These are phyloP conservation scores for Clonostachys rosea DNA, from an alignment of 2,329 filamentous ascomycete species.

Conservation along the genomic window DNA sequence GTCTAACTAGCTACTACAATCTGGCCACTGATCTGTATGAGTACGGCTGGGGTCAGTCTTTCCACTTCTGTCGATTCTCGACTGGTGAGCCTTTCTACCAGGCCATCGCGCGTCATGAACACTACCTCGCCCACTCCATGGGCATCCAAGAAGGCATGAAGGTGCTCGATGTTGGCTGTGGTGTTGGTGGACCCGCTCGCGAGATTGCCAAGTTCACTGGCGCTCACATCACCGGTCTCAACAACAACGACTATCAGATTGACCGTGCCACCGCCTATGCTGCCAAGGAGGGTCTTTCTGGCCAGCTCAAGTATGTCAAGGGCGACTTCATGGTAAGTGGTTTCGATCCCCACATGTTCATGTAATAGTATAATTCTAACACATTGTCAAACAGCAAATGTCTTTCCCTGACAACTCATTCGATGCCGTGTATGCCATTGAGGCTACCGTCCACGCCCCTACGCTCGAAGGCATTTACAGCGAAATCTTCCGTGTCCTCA, in stretches of 20 bases:
- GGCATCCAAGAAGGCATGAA: conserved; percentile 81
- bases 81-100: conserved; percentile 82
- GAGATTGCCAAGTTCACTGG: conserved; percentile 97
- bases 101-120: conserved; percentile 93
- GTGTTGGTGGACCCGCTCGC: conserved; percentile 89
- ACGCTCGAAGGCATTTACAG: conserved; percentile 87
- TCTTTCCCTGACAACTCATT: conserved; percentile 87
- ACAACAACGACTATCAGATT: conserved; percentile 99
- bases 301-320: conserved; percentile 85
- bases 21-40: conserved; percentile 95
- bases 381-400: conserved; percentile 63
- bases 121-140: conserved; percentile 91
- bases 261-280: conserved; percentile 87
- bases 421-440: conserved; percentile 94
- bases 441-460: conserved; percentile 93
- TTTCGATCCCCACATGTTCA: neutral
- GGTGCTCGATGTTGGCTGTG: conserved; percentile 93
- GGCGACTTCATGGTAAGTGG: conserved; percentile 82
- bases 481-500: conserved; percentile 91
- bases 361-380: conserved; percentile 6
- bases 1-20: conserved; percentile 75
- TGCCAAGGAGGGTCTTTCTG: conserved; percentile 70
- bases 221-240: conserved; percentile 83
- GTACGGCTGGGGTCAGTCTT: conserved; percentile 92
- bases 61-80: conserved; percentile 96